A percentile compares a stretch with the other conserved stretches of the same genome.
phyloP scores from a whole-genome alignment of 345 rosid species.

The Arabidopsis thaliana region TAIR10.1 NC_003075.7:17967501-17968000 shows the following conservation, averaged over 20 bases:
- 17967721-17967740: too few relatives aligned
- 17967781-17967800: background rate
- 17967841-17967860: too few relatives aligned
- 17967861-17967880: background rate
- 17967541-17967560: background rate
- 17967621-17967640: constrained; percentile 98
- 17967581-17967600: background rate
- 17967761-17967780: background rate
- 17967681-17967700: constrained; percentile 38
- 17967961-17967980: constrained; percentile 90
- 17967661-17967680: constrained; percentile 91
- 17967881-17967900: constrained; percentile 3
- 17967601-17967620: constrained; percentile 48
- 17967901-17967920: background rate
- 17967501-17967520: constrained; percentile 91
- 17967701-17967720: too few relatives aligned
- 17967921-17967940: constrained; percentile 65
- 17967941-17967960: constrained; percentile 86
- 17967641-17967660: constrained; percentile 98
- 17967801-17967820: background rate
- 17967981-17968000: constrained; percentile 98
- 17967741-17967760: too few relatives aligned
- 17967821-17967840: background rate
- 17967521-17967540: constrained; percentile 99
- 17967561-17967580: background rate